A percentile compares a stretch with the other conserved stretches of the same genome.
phyloP scores from a whole-genome alignment of 2,329 filamentous ascomycete genomes.

The Aspergillus unguis region DNA sequence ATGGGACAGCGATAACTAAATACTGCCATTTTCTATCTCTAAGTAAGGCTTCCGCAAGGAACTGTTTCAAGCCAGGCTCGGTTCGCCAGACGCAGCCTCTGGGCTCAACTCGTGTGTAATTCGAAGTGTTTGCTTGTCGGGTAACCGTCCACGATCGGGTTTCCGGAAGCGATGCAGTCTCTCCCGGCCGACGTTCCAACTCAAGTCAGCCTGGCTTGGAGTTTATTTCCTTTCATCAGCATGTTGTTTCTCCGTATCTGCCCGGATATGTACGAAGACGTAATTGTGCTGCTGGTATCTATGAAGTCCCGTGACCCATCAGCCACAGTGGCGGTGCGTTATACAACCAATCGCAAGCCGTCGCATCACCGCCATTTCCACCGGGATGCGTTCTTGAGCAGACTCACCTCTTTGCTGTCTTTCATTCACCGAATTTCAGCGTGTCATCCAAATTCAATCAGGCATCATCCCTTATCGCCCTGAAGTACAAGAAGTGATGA shows the following conservation, averaged over 20 bases:
- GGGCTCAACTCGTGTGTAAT: constrained; percentile 7
- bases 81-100: not conserved
- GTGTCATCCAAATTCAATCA: not conserved
- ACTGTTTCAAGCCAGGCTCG: not conserved
- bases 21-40: not conserved
- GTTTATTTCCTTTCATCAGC: not conserved
- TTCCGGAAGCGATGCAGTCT: not conserved
- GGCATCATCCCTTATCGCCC: not conserved
- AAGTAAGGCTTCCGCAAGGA: constrained; percentile 2
- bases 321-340: constrained; percentile 35
- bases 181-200: not conserved
- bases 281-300: not conserved
- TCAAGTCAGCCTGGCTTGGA: not conserved
- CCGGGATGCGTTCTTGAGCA: not conserved
- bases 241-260: not conserved
- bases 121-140: constrained; percentile 9
- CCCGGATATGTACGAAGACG: not conserved
- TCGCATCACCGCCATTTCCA: constrained; percentile 31
- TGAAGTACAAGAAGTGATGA: not conserved
- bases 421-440: not conserved
- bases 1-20: not conserved
- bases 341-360: constrained; percentile 23
- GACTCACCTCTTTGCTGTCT: not conserved
- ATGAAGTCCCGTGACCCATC: constrained; percentile 6
- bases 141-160: not conserved